These are phyloP conservation scores for Mimosa pudica DNA, from an alignment of 306 rosid genomes.

Conservation along the genomic window DNA sequence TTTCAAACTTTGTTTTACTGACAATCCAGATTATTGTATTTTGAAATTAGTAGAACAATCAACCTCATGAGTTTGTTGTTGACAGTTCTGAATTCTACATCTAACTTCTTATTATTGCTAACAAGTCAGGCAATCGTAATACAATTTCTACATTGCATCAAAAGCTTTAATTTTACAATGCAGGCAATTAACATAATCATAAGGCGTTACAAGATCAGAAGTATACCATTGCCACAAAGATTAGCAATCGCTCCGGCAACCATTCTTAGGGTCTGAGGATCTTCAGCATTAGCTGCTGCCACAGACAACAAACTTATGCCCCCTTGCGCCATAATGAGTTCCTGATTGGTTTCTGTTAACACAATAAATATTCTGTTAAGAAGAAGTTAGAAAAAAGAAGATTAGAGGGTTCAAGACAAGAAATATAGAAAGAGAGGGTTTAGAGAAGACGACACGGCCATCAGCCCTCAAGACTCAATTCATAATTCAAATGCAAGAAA, in stretches of 20 bases:
- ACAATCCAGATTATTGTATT: constrained; percentile 3
- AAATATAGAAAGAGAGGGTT: no score
- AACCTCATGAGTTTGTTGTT: constrained; percentile 31
- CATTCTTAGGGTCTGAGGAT: constrained; percentile 98
- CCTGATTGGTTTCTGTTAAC: constrained; percentile 90
- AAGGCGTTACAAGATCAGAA: constrained; percentile 31
- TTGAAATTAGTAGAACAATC: not conserved
- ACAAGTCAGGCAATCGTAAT: constrained; percentile 18
- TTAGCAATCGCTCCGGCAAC: constrained; percentile 98
- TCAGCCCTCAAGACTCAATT: no score
- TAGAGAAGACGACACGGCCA: no score
- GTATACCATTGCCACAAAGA: constrained; percentile 94
- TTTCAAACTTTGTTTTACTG: not conserved
- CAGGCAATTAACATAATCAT: constrained; percentile 23
- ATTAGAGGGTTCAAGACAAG: no score
- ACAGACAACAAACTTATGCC: constrained; percentile 83
- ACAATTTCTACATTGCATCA: constrained; percentile 16
- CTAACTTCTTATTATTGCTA: constrained; percentile 12
- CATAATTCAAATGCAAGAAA: no score
- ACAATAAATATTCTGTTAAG: no score
- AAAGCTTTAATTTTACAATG: constrained; percentile 2
- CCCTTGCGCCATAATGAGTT: constrained; percentile 95
- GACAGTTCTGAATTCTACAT: constrained; percentile 6
- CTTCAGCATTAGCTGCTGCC: constrained; percentile 86
- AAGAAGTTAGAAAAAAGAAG: no score